phyloP scores from a whole-genome alignment of 2,329 filamentous ascomycete genomes.

The Dothistroma septosporum region DNA sequence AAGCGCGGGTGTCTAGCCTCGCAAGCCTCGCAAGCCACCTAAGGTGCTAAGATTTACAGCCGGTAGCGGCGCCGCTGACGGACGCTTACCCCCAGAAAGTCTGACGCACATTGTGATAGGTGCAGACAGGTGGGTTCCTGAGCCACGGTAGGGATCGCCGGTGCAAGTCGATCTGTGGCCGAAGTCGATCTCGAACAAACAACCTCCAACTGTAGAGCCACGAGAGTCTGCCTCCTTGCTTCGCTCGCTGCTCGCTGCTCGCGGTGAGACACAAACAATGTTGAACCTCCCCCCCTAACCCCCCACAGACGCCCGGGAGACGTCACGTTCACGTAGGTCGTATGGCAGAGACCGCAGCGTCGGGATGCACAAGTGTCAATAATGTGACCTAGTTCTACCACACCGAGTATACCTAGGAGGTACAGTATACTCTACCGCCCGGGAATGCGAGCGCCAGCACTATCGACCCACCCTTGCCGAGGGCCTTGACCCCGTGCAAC shows the following conservation, averaged over 20 bases:
- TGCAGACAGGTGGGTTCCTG: not conserved
- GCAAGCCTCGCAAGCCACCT: no score
- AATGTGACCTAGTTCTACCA: not conserved
- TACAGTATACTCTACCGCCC: no score
- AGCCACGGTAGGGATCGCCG: not conserved
- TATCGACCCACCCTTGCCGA: conserved; percentile 3
- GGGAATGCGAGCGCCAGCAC: conserved; percentile 4
- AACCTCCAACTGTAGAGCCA: no score
- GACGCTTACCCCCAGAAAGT: not conserved
- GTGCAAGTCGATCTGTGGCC: not conserved
- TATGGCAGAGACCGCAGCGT: conserved; percentile 1
- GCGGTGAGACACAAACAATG: conserved; percentile 2
- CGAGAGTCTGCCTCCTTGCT: not conserved
- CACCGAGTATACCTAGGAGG: no score
- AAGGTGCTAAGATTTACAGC: not conserved
- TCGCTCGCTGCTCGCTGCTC: not conserved
- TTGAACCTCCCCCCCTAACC: no score
- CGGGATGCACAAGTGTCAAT: not conserved
- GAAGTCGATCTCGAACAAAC: not conserved
- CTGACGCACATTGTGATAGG: not conserved
- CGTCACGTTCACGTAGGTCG: conserved; percentile 4
- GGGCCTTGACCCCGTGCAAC: not conserved
- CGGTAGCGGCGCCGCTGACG: not conserved
- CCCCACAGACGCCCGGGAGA: conserved; percentile 2
- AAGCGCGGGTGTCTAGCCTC: no score